phyloP scores from a whole-genome alignment of 2,329 filamentous ascomycete species.

The Plenodomus biglobosus region DNA sequence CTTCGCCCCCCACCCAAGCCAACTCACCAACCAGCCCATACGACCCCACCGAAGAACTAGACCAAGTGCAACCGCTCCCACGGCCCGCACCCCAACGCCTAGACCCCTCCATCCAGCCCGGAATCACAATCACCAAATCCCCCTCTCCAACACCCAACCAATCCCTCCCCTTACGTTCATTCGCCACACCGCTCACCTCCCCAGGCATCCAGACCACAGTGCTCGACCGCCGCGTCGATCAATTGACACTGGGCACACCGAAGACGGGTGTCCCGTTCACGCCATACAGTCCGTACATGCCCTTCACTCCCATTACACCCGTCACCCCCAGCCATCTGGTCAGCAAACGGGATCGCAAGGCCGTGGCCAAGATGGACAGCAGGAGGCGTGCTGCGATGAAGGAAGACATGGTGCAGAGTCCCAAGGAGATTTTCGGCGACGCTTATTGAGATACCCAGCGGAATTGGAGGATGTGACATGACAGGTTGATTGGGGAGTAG shows the following conservation, averaged over 20 bases:
- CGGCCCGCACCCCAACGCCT: slow-evolving; percentile 38
- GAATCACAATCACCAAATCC: slow-evolving; percentile 13
- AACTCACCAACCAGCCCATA: slow-evolving; percentile 37
- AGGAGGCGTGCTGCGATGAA: slow-evolving; percentile 59
- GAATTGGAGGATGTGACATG: neutral
- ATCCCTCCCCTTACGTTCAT: slow-evolving; percentile 42
- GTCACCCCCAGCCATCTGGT: slow-evolving; percentile 71
- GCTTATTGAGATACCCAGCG: slow-evolving; percentile 31
- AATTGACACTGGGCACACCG: slow-evolving; percentile 50
- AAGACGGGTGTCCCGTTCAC: slow-evolving; percentile 63
- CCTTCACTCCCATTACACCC: slow-evolving; percentile 72
- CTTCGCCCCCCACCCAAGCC: slow-evolving; percentile 51
- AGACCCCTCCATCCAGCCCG: slow-evolving; percentile 9
- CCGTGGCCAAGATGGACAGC: slow-evolving; percentile 64
- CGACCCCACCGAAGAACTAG: slow-evolving; percentile 40
- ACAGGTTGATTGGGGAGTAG: no score
- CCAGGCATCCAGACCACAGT: slow-evolving; percentile 49
- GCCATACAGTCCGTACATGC: slow-evolving; percentile 79
- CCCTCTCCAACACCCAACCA: slow-evolving; percentile 11
- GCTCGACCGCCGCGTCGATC: slow-evolving; percentile 42
- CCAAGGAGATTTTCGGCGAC: slow-evolving; percentile 44
- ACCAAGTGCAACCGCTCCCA: slow-evolving; percentile 42
- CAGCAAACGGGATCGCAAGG: slow-evolving; percentile 69
- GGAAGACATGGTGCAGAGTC: slow-evolving; percentile 41
- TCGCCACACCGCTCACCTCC: slow-evolving; percentile 28